Evolutionary conservation across 768 basidiomycete genomes (phyloP), one percentile per base, ranked within the genome.

Genomic region (Mycena sanguinolenta): DNA sequence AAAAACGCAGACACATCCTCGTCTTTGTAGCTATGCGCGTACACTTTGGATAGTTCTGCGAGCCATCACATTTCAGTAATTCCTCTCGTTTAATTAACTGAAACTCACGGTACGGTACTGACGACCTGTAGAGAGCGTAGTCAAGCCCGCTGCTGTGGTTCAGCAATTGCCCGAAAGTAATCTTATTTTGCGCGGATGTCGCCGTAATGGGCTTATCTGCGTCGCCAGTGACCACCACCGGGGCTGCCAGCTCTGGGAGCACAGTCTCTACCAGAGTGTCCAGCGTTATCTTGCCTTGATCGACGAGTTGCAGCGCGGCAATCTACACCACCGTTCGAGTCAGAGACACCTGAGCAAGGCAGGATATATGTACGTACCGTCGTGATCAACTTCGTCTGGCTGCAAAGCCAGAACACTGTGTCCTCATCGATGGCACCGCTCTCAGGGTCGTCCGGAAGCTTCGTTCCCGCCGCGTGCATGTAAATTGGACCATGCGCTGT

Each of bases 101-200:
- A 8, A n/a, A 52, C 50, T 27, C 2, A 52, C 50, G 14, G 19
- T 13, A 3, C 23, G 50, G 23, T 17, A 19, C 10, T n/a, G n/a
- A n/a, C 55, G 54, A 38, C 7, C 44, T 52, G 19, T 74, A 53
- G 0, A 32, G 23, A 3, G 66, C 67, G 54, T 82, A 82, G 27
- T 71, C 75, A 3, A 82, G 58, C 5, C 81, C 81, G 53, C 81
- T 82, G 23, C 75, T 74, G 49, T 79, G 79, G 49, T 79, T 80
- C 13, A 82, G 69, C 2, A 82, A 68, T 58, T 82, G 79, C n/a
- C 69, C 60, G 14, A 82, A 66, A 0, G 73, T 75, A 2, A 81
- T 76, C 16, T 60, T 59, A 3, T 21, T 71, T 52, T 78, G 71
- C 10, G 79, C 79, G 1, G 77, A 75, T 32, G 70, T 69, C n/a